Conservation (phyloP, 73 alveolate genomes). For the Paramecium octaurelia region DNA sequence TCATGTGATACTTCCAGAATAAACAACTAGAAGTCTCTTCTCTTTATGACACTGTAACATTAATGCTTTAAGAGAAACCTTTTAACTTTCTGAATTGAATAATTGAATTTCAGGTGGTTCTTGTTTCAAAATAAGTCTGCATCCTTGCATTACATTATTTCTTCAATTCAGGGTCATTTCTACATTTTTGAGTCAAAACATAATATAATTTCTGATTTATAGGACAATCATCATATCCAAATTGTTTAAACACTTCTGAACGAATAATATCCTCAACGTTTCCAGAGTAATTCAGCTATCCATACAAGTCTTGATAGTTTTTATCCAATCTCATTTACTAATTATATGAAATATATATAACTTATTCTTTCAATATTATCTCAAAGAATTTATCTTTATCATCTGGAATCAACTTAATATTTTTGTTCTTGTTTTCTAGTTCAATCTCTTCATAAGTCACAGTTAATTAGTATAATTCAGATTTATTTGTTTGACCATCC, state of each 20-base stretch:
- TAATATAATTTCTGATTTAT: neutral
- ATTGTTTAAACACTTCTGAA: neutral
- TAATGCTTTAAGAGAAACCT: neutral
- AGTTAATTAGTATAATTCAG: too few relatives aligned
- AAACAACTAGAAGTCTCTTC: neutral
- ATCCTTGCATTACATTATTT: conserved; percentile 43
- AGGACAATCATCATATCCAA: conserved; percentile 38
- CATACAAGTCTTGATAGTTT: neutral
- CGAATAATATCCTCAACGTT: conserved; percentile 9
- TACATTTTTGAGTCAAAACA: conserved; percentile 41
- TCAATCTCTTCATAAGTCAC: too few relatives aligned
- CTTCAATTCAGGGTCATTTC: conserved; percentile 1
- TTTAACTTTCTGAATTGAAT: neutral
- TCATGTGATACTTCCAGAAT: conserved; percentile 37
- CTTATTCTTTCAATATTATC: neutral
- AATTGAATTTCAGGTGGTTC: neutral
- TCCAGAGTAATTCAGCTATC: neutral
- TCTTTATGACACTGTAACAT: neutral
- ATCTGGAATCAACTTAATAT: too few relatives aligned
- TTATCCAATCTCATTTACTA: conserved; percentile 18
- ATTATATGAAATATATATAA: neutral
- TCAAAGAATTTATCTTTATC: neutral
- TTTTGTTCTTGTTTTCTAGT: too few relatives aligned
- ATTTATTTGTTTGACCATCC: too few relatives aligned
- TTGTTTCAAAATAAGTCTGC: neutral